Percentiles rank a stretch among this genome's conserved stretches.
Evolutionary conservation across 2,329 filamentous ascomycete species (phyloP).

Genomic region (Aspergillus sp.): DNA sequence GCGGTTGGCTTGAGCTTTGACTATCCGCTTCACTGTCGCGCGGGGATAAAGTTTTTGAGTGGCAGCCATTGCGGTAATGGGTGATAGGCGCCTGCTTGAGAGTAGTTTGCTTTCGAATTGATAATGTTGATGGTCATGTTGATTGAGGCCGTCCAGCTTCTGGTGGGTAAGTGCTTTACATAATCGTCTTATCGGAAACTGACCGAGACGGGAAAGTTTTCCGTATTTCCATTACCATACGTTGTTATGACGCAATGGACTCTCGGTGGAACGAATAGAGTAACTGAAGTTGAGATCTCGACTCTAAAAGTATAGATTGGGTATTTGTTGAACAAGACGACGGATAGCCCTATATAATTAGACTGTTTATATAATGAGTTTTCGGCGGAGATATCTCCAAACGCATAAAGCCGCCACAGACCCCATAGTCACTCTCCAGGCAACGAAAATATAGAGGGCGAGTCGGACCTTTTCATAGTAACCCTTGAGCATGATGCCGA

Average conservation of each 20-base stretch:
- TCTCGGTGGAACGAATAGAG: too few relatives aligned
- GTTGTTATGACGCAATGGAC: not conserved
- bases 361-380: not conserved
- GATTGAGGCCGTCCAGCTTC: not conserved
- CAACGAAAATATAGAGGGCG: slow-evolving; percentile 42
- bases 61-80: slow-evolving; percentile 53
- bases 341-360: not conserved
- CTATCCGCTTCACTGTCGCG: slow-evolving; percentile 80
- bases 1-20: slow-evolving; percentile 83
- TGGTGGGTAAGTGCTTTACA: not conserved
- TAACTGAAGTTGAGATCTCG: too few relatives aligned
- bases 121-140: not conserved
- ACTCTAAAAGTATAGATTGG: too few relatives aligned
- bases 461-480: slow-evolving; percentile 42
- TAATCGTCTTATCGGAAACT: not conserved
- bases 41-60: slow-evolving; percentile 79
- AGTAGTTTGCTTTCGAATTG: not conserved
- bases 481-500: slow-evolving; percentile 44
- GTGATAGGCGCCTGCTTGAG: not conserved
- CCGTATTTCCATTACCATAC: not conserved
- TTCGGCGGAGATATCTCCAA: slow-evolving; percentile 29
- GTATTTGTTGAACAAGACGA: too few relatives aligned
- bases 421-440: slow-evolving; percentile 36
- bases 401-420: slow-evolving; percentile 28
- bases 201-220: not conserved